These are phyloP conservation scores for Paragyromitra xinjiangensis DNA, from an alignment of 495 filamentous ascomycete species.

Conservation along the genomic window DNA sequence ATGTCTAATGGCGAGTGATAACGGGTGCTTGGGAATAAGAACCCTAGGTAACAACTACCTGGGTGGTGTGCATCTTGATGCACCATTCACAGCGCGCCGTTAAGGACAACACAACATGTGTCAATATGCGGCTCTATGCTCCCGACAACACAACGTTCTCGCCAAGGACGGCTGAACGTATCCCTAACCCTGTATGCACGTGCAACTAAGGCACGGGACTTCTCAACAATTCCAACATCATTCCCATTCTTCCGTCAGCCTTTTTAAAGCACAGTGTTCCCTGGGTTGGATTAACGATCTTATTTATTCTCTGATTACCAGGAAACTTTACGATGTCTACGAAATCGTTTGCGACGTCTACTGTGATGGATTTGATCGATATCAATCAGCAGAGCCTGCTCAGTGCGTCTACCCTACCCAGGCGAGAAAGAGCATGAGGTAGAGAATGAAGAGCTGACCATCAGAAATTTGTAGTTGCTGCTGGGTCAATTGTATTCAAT, in stretches of 20 bases:
- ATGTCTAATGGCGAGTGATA: neutral
- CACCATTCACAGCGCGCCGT: constrained; percentile 19
- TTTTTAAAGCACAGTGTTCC: constrained; percentile 10
- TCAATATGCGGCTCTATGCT: constrained; percentile 2
- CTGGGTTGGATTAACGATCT: neutral
- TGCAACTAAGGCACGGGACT: constrained; percentile 11
- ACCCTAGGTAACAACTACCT: neutral
- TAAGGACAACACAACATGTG: constrained; percentile 48
- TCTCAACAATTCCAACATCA: constrained; percentile 35
- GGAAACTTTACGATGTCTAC: constrained; percentile 40
- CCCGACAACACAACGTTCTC: constrained; percentile 32
- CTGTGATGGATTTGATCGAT: constrained; percentile 65
- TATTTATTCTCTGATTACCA: neutral
- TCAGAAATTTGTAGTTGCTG: constrained; percentile 65
- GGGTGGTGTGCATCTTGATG: neutral
- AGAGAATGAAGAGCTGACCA: constrained; percentile 38
- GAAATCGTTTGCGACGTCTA: constrained; percentile 50
- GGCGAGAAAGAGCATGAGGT: neutral
- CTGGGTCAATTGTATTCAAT: constrained; percentile 74
- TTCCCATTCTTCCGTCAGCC: neutral
- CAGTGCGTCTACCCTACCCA: constrained; percentile 60
- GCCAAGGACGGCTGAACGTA: constrained; percentile 32
- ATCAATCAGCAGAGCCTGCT: constrained; percentile 72
- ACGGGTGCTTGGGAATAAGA: neutral
- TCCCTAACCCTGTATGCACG: constrained; percentile 31